Base-by-base conservation (phyloP, 441 rosid genomes). In the Gossypium davidsonii region DNA sequence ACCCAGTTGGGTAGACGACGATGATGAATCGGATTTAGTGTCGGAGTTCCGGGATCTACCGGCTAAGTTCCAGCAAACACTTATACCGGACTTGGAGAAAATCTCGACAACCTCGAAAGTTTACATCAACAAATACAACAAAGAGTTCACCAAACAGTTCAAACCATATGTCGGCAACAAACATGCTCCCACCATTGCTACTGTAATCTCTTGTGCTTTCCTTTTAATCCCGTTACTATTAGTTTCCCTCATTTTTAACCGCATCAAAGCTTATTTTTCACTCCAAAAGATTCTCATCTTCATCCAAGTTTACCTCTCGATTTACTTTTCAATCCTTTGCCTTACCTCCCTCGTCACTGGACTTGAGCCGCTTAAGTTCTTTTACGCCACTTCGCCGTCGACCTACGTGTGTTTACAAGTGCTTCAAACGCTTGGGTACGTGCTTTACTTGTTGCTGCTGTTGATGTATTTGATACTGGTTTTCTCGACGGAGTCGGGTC, bases 221-320 rank as follows among this genome's bases (percentile, higher is more conserved):
- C 79, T 90, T 72, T 2, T 90, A 46, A 82, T 95, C 70, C 98
- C 98, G 12, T 79, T 95, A 0, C 77, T 95, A 61, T 51, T 95
- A 1, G 99, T 95, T 58, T 92, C 96, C 11, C 88, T 95, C 73
- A 75, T 92, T 56, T 76, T 92, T 80, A 88, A 86, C 78, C 85
- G 83, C 21, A 84, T 95, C 89, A 90, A 92, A 85, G 87, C 96
- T 3, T 92, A 89, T 12, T 92, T 95, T 81, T 92, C 99, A 3
- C 83, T 95, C 58, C 99, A 95, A 55, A 91, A 91, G 51, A 70
- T 91, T 76, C 74, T 93, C 31, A 89, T 92, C 73, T 95, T 91
- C 80, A 81, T 92, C 87, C 99, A 95, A 79, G 84, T 88, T 51
- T 95, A 95, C 83, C 97, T 95, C 80, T 85, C 96, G 0, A 93